phyloP scores from a whole-genome alignment of 1,139 yeast genomes.

The Yamadazyma mexicana region DNA sequence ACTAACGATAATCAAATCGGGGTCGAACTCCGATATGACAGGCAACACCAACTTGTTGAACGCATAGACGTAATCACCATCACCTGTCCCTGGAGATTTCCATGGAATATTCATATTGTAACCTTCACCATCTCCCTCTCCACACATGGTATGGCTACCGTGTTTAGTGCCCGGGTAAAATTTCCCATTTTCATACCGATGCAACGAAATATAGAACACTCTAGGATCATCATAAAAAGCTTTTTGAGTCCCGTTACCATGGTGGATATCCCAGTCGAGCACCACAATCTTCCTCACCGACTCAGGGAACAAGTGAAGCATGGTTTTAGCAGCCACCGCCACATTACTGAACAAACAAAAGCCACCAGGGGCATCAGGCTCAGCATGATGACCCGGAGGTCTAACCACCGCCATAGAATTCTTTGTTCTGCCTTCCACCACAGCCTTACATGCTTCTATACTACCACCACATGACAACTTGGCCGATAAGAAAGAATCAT shows the following conservation, averaged over 20 bases:
- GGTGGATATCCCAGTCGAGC: constrained; percentile 97
- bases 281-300: constrained; percentile 80
- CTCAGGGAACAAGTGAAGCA: constrained; percentile 82
- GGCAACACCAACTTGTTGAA: constrained; percentile 89
- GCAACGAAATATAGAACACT: constrained; percentile 86
- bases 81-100: constrained; percentile 92
- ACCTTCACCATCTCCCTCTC: constrained; percentile 86
- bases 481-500: constrained; percentile 86
- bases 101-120: constrained; percentile 89
- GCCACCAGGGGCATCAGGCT: constrained; percentile 96
- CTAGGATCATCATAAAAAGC: constrained; percentile 88
- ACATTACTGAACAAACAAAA: constrained; percentile 95
- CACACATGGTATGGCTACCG: constrained; percentile 78
- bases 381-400: constrained; percentile 99
- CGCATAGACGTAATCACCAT: constrained; percentile 94
- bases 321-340: constrained; percentile 92
- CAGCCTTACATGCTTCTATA: constrained; percentile 94
- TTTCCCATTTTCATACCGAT: constrained; percentile 87
- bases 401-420: constrained; percentile 93
- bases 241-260: constrained; percentile 97
- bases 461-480: constrained; percentile 95
- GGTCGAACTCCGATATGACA: constrained; percentile 82
- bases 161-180: constrained; percentile 91
- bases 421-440: constrained; percentile 87
- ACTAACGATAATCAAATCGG: constrained; percentile 89